Base-by-base conservation (phyloP, 805 yeast genomes). In the Candida adriatica region DNA sequence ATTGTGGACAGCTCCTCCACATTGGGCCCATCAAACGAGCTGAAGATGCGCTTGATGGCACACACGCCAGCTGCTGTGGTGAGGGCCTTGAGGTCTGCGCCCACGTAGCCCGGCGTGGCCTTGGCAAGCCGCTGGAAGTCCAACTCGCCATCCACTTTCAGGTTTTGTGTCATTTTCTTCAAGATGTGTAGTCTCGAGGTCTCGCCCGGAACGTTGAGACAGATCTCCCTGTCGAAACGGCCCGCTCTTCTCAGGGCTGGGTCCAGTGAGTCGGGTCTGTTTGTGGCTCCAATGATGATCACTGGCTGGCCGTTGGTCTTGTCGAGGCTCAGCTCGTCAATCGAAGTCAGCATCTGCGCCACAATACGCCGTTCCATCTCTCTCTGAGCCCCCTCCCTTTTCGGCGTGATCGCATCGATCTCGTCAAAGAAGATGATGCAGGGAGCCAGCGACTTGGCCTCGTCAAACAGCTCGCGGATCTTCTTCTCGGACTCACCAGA, bases 401-500 rank as follows among this genome's bases (percentile, higher is more conserved):
- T 92, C 1, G 98, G 98, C 0, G 98, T 92, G 32, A 92, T 88
- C 9, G 98, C 96, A 59, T 92, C 98, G 45, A 92, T 92, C 56
- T 92, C 98, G 61, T 92, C 98, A 50, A 92, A 79, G 50, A 92
- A 92, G 30, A 92, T 71, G 18, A 92, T 61, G 57, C 96, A 88
- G 7, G 98, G 98, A 1, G 98, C 98, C 34, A 86, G 52, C 4
- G 70, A 48, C 48, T 79, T 80, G 4, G 98, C 98, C 52, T 92
- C 97, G 23, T 87, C 96, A 51, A 90, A 90, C 23, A 90, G 64
- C 37, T 92, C 97, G 40, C 98, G 68, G 15, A 92, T 66, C 51
- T 90, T 88, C 64, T 92, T 92, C 56, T 92, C 98, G 41, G 90
- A 77, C 56, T 92, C 98, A 26, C 98, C 98, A n/a, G 95, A 85